Evolutionary conservation across 2,329 filamentous ascomycete genomes (phyloP), one percentile per base, ranked within the genome.

Genomic region (Tolypocladium tropicale): DNA sequence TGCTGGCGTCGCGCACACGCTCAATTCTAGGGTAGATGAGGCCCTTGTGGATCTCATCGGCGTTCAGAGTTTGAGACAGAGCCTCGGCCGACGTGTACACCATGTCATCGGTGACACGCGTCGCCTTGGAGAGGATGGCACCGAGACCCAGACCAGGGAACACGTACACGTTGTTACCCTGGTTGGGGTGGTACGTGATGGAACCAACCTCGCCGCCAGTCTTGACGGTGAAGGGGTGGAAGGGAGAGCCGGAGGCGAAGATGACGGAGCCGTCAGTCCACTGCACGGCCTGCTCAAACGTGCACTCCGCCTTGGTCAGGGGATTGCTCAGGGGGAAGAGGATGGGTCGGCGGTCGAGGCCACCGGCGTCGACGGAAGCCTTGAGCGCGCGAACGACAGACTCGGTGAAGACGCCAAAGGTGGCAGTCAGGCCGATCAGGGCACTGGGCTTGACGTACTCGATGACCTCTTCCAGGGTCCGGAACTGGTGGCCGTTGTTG

Each of bases 321-420:
- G 94, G 94, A 77, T 99, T 97, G 74, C 90, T 95, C 48, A 99
- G 85, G 55, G 93, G 93, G 84, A 99, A 97, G 66, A 96, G 87
- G 68, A 95, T 93, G 59, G 94, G 92, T 60, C 84, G 80, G 60
- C 91, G 83, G 72, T 91, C 91, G 62, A 83, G 68, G 53, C 83
- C 83, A 53, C 81, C 79, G 39, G 79, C 74, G 61, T 86, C 82
- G 36, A 86, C 82, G 2, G 81, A 84, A 5, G 76, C 76, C 75
- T 85, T 85, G 59, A 86, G 75, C n/a, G 81, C 81, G 59, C 85
- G 83, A 58, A 99, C 79, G 58, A 96, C 87, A 21, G 88, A 81
- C 67, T 94, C 89, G 62, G 89, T 96, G 78, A 99, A 97, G 64
- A 94, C 88, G 56, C 94, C 94, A 61, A 91, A 92, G 54, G 95